Conservation (phyloP, 2,329 filamentous ascomycete species). For the Neofusicoccum laricinum region DNA sequence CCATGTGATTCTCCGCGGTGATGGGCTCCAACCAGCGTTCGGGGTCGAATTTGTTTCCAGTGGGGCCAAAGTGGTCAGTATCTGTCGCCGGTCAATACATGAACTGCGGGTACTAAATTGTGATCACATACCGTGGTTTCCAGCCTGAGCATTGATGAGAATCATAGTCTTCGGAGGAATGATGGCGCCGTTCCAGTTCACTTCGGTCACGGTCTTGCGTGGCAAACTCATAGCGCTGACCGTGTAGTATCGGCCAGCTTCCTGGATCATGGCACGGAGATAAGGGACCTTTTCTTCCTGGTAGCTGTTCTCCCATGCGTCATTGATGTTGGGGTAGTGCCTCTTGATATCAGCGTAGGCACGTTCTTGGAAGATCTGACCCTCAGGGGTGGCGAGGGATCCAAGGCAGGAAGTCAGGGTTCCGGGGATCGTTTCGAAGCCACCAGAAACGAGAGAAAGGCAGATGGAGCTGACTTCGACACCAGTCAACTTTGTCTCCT, state of each 20-base stretch:
- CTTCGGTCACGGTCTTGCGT: constrained; percentile 49
- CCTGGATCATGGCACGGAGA: constrained; percentile 49
- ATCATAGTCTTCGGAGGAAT: constrained; percentile 55
- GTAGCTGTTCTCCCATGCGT: constrained; percentile 47
- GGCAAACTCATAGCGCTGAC: constrained; percentile 54
- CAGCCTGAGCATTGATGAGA: constrained; percentile 55
- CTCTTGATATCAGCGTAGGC: constrained; percentile 53
- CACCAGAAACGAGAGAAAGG: constrained; percentile 52
- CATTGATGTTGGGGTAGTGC: constrained; percentile 44
- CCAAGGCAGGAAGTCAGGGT: constrained; percentile 53
- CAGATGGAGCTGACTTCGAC: constrained; percentile 56
- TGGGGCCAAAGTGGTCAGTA: constrained; percentile 47
- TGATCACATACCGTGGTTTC: constrained; percentile 45
- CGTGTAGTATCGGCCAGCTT: constrained; percentile 54
- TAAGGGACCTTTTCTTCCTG: constrained; percentile 51
- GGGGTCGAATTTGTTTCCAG: constrained; percentile 48
- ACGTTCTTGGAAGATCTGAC: constrained; percentile 51
- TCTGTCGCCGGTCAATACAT: constrained; percentile 30
- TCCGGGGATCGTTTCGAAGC: constrained; percentile 55
- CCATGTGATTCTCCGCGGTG: constrained; percentile 14
- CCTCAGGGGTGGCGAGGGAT: constrained; percentile 47
- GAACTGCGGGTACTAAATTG: neutral
- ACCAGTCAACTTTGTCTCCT: constrained; percentile 52
- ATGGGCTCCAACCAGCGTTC: constrained; percentile 47
- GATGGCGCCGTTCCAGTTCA: constrained; percentile 51